Evolutionary conservation across 345 rosid genomes (phyloP).

Genomic region (Moringa oleifera): DNA sequence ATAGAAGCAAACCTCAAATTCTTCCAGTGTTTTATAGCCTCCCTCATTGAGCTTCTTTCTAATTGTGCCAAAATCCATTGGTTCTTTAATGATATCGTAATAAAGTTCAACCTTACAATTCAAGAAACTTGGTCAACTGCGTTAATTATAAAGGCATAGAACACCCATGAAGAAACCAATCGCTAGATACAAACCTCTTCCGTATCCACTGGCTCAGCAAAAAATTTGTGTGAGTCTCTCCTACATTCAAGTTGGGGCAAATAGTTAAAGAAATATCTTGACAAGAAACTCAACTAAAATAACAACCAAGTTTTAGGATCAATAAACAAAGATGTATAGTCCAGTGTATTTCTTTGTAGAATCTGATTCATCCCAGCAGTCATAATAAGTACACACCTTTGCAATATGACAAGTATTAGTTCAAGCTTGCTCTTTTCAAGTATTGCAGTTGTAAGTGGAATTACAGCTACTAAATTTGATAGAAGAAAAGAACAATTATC

Average conservation of each 20-base stretch:
- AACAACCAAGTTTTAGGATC: too few species aligned
- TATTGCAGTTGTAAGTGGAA: too few species aligned
- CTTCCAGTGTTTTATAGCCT: slow-evolving; percentile 7
- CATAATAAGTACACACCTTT: too few species aligned
- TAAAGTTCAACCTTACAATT: slow-evolving; percentile 14
- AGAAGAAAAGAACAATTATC: too few species aligned
- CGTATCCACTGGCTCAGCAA: slow-evolving; percentile 12
- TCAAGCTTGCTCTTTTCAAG: too few species aligned
- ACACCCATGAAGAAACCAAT: neutral
- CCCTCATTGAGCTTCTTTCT: slow-evolving; percentile 6
- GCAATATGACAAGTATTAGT: too few species aligned
- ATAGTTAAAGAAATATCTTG: neutral
- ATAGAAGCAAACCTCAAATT: slow-evolving; percentile 17
- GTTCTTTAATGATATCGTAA: slow-evolving; percentile 10
- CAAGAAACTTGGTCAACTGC: neutral
- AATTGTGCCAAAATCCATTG: slow-evolving; percentile 20
- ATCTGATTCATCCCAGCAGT: too few species aligned
- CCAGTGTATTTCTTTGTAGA: too few species aligned
- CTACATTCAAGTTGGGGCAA: neutral
- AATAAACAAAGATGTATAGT: too few species aligned
- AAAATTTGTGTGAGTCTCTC: slow-evolving; percentile 15
- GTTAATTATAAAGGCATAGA: neutral
- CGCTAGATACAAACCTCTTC: neutral
- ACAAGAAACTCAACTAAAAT: too few species aligned
- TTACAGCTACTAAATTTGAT: too few species aligned